These are phyloP conservation scores for Geotrichum europaeum DNA, from an alignment of 1,139 yeast species.

Conservation along the genomic window DNA sequence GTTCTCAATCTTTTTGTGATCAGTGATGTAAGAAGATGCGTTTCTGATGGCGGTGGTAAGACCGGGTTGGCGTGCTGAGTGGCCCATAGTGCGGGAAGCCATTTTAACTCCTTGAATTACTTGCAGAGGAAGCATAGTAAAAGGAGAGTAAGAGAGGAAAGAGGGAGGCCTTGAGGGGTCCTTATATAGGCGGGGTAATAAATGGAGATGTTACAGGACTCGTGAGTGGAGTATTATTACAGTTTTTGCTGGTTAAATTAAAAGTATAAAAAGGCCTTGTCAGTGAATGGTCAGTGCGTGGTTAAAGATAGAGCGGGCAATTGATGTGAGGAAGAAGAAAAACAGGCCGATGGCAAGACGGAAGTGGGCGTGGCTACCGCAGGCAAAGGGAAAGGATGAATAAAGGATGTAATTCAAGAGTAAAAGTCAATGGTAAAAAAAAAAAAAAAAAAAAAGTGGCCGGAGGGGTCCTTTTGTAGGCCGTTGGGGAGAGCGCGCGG, in stretches of 20 bases:
- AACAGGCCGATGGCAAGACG: too few relatives aligned
- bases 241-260: not conserved
- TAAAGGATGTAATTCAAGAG: not conserved
- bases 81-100: not conserved
- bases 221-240: not conserved
- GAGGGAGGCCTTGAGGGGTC: not conserved
- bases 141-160: not conserved
- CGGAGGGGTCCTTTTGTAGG: not conserved
- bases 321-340: too few relatives aligned
- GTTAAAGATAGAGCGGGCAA: too few relatives aligned
- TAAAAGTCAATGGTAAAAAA: not conserved
- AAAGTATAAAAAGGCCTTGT: too few relatives aligned
- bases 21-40: constrained; percentile 37
- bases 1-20: constrained; percentile 41
- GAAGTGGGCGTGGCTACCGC: too few relatives aligned
- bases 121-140: not conserved
- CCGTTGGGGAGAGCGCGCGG: not conserved
- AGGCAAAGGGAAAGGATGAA: not conserved
- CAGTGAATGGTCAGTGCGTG: too few relatives aligned
- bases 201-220: not conserved
- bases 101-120: not conserved
- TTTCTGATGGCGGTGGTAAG: not conserved
- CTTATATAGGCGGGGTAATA: not conserved
- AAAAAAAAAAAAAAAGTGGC: not conserved
- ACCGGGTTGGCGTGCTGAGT: not conserved